Evolutionary conservation across 768 basidiomycete genomes (phyloP).

Genomic region (Royoungia palumana): DNA sequence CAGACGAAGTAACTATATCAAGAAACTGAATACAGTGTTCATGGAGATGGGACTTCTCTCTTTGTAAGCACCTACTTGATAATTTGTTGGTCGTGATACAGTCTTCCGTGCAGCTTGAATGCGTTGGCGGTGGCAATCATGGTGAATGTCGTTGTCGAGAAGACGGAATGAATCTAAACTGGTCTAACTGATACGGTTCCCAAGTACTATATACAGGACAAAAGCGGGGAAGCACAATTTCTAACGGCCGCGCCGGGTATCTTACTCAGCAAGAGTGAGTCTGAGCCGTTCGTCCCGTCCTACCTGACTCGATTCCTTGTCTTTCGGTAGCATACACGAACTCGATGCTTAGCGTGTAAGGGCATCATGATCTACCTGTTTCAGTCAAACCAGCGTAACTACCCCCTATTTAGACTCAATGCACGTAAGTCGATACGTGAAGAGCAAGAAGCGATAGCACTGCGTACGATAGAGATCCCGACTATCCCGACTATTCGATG

Average conservation of each 20-base stretch:
- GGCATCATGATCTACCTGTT: not conserved
- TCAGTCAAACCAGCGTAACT: not conserved
- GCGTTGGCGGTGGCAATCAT: slow-evolving; percentile 6
- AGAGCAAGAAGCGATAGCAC: not conserved
- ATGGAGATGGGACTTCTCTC: slow-evolving; percentile 20
- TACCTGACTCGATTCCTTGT: not conserved
- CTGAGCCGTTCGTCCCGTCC: no score
- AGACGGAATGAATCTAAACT: not conserved
- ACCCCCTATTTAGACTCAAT: slow-evolving; percentile 9
- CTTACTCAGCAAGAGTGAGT: slow-evolving; percentile 19
- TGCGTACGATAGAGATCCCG: slow-evolving; percentile 13
- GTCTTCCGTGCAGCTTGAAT: slow-evolving; percentile 4
- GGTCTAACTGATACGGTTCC: not conserved
- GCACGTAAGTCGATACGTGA: slow-evolving; percentile 19
- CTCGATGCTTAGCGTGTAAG: slow-evolving; percentile 27
- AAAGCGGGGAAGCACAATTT: not conserved
- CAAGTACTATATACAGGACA: slow-evolving; percentile 17
- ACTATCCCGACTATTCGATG: slow-evolving; percentile 15
- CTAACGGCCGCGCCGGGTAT: slow-evolving; percentile 9
- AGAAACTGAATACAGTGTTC: slow-evolving; percentile 11
- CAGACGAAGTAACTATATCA: slow-evolving; percentile 14
- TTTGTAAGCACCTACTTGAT: slow-evolving; percentile 6
- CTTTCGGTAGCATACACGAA: slow-evolving; percentile 17
- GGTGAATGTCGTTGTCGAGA: slow-evolving; percentile 4
- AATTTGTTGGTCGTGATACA: not conserved